Evolutionary conservation across 2,329 filamentous ascomycete genomes (phyloP), one percentile per base, ranked within the genome.

Genomic region (Aureobasidium zeae): DNA sequence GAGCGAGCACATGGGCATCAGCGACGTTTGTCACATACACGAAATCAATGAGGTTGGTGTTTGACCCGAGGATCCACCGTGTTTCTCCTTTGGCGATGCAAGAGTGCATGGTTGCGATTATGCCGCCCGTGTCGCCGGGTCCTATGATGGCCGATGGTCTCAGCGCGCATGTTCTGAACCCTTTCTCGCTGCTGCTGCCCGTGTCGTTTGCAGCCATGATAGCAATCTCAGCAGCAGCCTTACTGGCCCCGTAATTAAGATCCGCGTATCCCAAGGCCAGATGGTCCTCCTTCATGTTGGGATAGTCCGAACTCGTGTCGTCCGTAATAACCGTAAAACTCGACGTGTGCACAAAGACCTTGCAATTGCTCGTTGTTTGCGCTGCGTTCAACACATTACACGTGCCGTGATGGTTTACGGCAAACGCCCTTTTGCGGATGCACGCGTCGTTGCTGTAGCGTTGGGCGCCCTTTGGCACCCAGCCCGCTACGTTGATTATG

Each of bases 81-180:
- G 86, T 81, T 51, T 84, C 79, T 55, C 76, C 71, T 49, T 76
- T 72, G 47, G 72, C 70, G 59, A 82, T 83, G 54, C 84, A 77
- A 49, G 79, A 74, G 56, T 94, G 70, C 50, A 95, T 74, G 53
- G 81, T 77, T 50, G 80, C 76, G 24, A 89, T 77, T 11, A 81
- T 65, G 58, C 87, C 82, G 26, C 26, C 48, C 42, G 77, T 76
- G 66, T 98, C 91, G 55, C 85, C 85, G 58, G 91, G 86, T 55
- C 89, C 89, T 57, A 94, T 86, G 62, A 96, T 93, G 52, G 86
- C 86, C 10, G 86, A 83, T 5, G 88, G 86, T 12, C 91, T 84
- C 51, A 96, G 74, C 21, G 87, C 73, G 56, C 76, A 76, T n/a
- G 87, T 94, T 8, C 85, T 70, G 62, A 94, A 77, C n/a, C n/a